Evolutionary conservation across 169 alveolate genomes (phyloP), one percentile per base, ranked within the genome.

Genomic region (Pseudocohnilembus persalinus): DNA sequence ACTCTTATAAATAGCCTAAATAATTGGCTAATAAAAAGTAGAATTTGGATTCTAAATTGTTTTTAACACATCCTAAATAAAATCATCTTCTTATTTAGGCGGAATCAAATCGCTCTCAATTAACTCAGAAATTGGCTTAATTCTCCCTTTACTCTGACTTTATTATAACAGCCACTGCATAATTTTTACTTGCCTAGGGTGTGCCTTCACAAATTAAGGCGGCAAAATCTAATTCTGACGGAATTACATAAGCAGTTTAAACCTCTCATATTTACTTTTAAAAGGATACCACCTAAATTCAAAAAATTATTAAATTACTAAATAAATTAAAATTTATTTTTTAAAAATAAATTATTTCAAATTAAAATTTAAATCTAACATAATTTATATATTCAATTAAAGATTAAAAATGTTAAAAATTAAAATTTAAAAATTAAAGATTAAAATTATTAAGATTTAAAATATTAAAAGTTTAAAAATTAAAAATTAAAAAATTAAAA

Each of bases 31-130:
- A 79, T 34, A 79, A 0, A 79, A 34, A n/a, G 76, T 63, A 0
- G 75, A 68, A 1, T 64, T 29, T 1, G 84, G 84, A 29, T 79
- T 79, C 16, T 79, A 29, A n/a, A 79, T 27, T 26, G 84, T 72
- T 29, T 79, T 79, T 0, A 79, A 32, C 0, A 73, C 84, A 79
- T 79, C 84, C 0, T 34, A 35, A 0, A 79, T 79, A 64, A 34
- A 79, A 27, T 79, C 76, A 29, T 63, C 76, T 64, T 79, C 84
- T 16, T 34, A 49, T 63, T 79, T 79, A 0, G 84, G 84, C n/a
- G 84, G 84, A 15, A 79, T 79, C 33, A 79, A 64, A 30, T 79
- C 84, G 20, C 68, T 49, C 26, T 49, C 4, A 49, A 49, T 49
- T 20, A 49, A 20, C 4, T 49, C 68, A 11, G 4, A 49, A 11